Evolutionary conservation across 1,284 basidiomycete species (phyloP).

Genomic region (Puccinia horiana): DNA sequence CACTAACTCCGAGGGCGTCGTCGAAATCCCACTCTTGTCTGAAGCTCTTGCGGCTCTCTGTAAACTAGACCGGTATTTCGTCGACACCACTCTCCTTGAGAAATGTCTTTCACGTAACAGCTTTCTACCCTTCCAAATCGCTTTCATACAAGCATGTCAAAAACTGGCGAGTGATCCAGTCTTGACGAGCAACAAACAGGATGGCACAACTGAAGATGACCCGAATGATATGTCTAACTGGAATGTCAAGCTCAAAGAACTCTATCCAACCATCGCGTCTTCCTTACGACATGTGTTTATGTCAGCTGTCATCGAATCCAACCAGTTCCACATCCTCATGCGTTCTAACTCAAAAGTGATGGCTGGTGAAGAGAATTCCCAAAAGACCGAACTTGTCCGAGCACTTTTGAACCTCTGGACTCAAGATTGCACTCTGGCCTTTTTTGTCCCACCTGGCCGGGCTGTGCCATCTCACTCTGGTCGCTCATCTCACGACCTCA

Average conservation of each 20-base stretch:
- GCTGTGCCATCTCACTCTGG: neutral
- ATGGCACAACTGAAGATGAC: slow-evolving; percentile 25
- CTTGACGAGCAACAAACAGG: neutral
- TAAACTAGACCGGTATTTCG: slow-evolving; percentile 54
- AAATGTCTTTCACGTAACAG: slow-evolving; percentile 46
- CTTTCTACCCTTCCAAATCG: slow-evolving; percentile 47
- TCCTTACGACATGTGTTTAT: slow-evolving; percentile 40
- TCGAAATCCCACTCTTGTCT: slow-evolving; percentile 56
- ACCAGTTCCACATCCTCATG: slow-evolving; percentile 39
- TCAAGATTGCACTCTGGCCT: slow-evolving; percentile 45
- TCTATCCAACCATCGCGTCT: slow-evolving; percentile 43
- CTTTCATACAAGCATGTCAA: slow-evolving; percentile 48
- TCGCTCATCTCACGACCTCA: slow-evolving; percentile 31
- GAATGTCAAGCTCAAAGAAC: slow-evolving; percentile 47
- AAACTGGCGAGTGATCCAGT: slow-evolving; percentile 30
- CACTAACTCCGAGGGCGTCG: slow-evolving; percentile 52
- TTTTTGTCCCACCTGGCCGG: slow-evolving; percentile 9
- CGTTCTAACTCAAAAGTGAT: slow-evolving; percentile 43
- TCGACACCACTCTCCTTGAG: slow-evolving; percentile 37
- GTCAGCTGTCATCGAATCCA: slow-evolving; percentile 28
- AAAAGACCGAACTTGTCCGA: slow-evolving; percentile 33
- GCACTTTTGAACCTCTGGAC: slow-evolving; percentile 45
- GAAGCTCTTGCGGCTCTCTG: slow-evolving; percentile 56
- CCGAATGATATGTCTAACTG: slow-evolving; percentile 44
- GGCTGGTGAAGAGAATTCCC: slow-evolving; percentile 26